A percentile compares a stretch with the other conserved stretches of the same genome.
phyloP scores from a whole-genome alignment of 129 eudicot species.

The Apium graveolens region DNA sequence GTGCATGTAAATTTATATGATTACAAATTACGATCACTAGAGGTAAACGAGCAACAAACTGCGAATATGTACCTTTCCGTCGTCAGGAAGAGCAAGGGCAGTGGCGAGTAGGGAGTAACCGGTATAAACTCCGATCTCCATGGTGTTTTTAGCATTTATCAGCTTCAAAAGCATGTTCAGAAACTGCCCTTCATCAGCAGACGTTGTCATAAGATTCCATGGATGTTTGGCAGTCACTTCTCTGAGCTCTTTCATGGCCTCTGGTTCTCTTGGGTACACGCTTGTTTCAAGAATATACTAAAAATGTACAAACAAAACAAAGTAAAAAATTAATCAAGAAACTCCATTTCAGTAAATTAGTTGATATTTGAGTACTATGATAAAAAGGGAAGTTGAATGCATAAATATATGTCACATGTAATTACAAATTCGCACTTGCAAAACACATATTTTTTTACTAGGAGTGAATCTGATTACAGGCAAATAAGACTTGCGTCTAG shows the following conservation, averaged over 20 bases:
- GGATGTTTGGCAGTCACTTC: conserved; percentile 86
- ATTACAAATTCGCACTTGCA: too few species aligned
- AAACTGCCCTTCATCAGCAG: conserved; percentile 88
- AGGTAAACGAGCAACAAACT: neutral
- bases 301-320: neutral
- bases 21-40: neutral
- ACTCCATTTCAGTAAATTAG: neutral
- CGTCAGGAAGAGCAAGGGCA: conserved; percentile 88
- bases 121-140: conserved; percentile 90
- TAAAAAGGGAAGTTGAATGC: neutral
- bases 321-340: neutral
- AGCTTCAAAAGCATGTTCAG: conserved; percentile 69
- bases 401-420: neutral
- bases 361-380: neutral
- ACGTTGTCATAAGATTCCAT: conserved; percentile 87
- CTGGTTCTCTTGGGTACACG: conserved; percentile 83
- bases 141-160: conserved; percentile 74
- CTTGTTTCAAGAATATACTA: conserved; percentile 81
- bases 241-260: conserved; percentile 71
- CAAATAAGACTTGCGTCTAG: too few species aligned
- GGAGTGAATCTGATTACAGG: too few species aligned
- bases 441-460: too few species aligned
- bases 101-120: conserved; percentile 95
- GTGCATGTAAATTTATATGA: too few species aligned
- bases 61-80: conserved; percentile 49